Base-by-base conservation (phyloP, 805 yeast species). In the Wickerhamiella occidentalis region DNA sequence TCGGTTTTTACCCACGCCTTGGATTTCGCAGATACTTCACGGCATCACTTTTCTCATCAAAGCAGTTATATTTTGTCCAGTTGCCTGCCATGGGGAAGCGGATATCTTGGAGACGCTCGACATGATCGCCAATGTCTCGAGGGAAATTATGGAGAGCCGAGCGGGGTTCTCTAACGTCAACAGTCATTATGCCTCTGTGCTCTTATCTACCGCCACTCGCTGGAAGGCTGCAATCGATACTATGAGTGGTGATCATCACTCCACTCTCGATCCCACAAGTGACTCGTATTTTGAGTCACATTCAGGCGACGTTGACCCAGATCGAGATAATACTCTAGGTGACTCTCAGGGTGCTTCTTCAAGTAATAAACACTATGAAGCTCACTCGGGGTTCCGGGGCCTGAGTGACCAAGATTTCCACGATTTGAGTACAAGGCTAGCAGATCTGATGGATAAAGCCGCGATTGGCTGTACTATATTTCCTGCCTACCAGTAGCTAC, bases 31-130 rank as follows among this genome's bases (percentile, higher is more conserved):
- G 47, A 78, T 86, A 23, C 87, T 88, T 18, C 77, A 90, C 57
- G 85, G 96, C 0, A 86, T 86, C 11, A 92, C 95, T 1, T 88
- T 87, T 61, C 74, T 90, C 48, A 92, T 90, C 12, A 90, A 88
- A 64, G 84, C 94, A 59, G 79, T 85, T 25, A 52, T 64, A 35
- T 52, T 64, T 33, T 55, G 55, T 5, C 56, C 62, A 17, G 43
- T 47, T 6, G 12, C 44, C 11, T 42, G 21, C n/a, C 46, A 37
- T 11, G 25, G 36, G 3, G 51, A 49, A 5, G 35, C 35, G 5
- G 22, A 29, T 33, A 12, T 36, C n/a, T 18, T 17, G 18, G 43
- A 42, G 12, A 48, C 42, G 2, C 38, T 48, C 15, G 40, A 23
- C 5, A 12, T 35, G 6, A 35, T 37, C 19, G 26, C 36, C 19